phyloP scores from a whole-genome alignment of 192 early-diverging fungal species.

The Coemansia javaensis region DNA sequence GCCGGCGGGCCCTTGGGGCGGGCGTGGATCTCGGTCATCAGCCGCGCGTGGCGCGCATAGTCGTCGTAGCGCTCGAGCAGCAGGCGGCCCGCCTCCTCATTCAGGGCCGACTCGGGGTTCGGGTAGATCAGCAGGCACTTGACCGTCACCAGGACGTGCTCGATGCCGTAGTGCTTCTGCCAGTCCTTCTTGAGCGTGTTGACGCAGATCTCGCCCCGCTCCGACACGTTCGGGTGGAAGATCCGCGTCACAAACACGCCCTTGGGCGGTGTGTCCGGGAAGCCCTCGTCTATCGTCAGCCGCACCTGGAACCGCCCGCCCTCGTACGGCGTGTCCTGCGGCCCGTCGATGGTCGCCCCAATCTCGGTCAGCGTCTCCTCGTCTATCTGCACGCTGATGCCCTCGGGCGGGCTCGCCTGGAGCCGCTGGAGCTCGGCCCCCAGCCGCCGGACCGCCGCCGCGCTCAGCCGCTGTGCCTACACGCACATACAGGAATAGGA shows the following conservation, averaged over 20 bases:
- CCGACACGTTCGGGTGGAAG: slow-evolving; percentile 93
- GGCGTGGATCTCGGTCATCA: slow-evolving; percentile 83
- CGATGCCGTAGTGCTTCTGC: slow-evolving; percentile 79
- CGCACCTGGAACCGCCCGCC: slow-evolving; percentile 72
- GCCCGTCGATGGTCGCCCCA: slow-evolving; percentile 79
- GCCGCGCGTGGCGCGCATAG: slow-evolving; percentile 71
- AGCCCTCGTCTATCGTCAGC: slow-evolving; percentile 65
- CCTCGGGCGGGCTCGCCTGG: slow-evolving; percentile 67
- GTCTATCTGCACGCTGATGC: slow-evolving; percentile 68
- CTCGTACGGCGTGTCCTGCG: slow-evolving; percentile 83
- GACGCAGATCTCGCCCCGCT: slow-evolving; percentile 89
- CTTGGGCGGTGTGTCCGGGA: slow-evolving; percentile 79
- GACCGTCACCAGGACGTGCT: slow-evolving; percentile 83
- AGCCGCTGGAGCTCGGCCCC: slow-evolving; percentile 57
- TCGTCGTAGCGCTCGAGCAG: slow-evolving; percentile 82
- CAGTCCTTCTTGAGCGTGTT: slow-evolving; percentile 96
- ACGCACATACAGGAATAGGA: too few species aligned
- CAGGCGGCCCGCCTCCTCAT: slow-evolving; percentile 89
- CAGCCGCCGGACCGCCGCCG: slow-evolving; percentile 49
- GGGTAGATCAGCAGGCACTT: slow-evolving; percentile 93
- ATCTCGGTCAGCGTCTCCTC: slow-evolving; percentile 74
- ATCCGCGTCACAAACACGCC: slow-evolving; percentile 90
- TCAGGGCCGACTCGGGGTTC: slow-evolving; percentile 93
- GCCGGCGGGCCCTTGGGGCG: slow-evolving; percentile 11
- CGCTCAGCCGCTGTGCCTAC: slow-evolving; percentile 35